These are phyloP conservation scores for Phytophthora podocarpi DNA, from an alignment of 352 stramenopile species.

Conservation along the genomic window DNA sequence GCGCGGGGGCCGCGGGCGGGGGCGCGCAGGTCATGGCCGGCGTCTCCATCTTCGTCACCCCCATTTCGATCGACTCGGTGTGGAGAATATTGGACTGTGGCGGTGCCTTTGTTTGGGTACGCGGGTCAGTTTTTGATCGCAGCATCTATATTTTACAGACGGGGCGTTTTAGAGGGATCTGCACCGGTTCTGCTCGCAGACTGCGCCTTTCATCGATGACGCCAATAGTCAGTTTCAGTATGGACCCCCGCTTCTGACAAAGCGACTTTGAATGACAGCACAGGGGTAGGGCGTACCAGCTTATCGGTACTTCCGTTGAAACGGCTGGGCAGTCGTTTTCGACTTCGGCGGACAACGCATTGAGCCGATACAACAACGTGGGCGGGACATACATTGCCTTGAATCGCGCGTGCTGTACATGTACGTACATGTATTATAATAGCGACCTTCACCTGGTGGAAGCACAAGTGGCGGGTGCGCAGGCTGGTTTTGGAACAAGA, in stretches of 20 bases:
- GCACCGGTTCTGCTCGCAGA: neutral
- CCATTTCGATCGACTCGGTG: neutral
- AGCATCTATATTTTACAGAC: slow-evolving; percentile 6
- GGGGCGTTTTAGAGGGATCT: slow-evolving; percentile 9
- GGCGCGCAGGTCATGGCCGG: too few relatives aligned
- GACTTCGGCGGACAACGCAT: too few relatives aligned
- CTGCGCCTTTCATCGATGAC: slow-evolving; percentile 22
- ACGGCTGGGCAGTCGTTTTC: too few relatives aligned
- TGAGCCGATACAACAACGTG: too few relatives aligned
- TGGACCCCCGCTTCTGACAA: slow-evolving; percentile 3
- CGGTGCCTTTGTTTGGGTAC: slow-evolving; percentile 16
- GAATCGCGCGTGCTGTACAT: too few relatives aligned
- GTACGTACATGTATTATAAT: too few relatives aligned
- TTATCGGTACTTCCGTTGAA: neutral
- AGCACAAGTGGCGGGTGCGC: too few relatives aligned
- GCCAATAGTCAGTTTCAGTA: slow-evolving; percentile 11
- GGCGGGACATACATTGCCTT: too few relatives aligned
- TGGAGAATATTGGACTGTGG: slow-evolving; percentile 14
- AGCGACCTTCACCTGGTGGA: too few relatives aligned
- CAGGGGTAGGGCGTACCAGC: neutral
- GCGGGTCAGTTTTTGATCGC: slow-evolving; percentile 21
- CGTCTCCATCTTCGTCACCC: slow-evolving; percentile 27
- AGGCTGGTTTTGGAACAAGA: too few relatives aligned
- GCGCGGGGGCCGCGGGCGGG: neutral
- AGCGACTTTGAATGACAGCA: neutral